phyloP scores from a whole-genome alignment of 192 early-diverging fungal species.

The Linnemannia hyalina region DNA sequence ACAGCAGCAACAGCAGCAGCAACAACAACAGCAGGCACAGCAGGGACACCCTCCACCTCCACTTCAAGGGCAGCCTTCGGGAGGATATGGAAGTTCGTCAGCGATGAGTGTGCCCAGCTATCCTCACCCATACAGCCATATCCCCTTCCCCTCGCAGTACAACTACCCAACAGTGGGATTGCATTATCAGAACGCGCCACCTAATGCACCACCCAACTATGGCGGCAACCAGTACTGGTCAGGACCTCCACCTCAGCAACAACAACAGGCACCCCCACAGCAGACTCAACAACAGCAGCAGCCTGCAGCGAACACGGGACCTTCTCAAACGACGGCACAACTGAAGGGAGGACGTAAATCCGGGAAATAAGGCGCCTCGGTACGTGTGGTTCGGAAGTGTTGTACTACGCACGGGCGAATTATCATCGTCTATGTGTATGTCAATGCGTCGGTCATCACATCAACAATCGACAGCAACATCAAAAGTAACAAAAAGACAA shows the following conservation, averaged over 20 bases:
- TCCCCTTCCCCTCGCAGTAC: conserved; percentile 26
- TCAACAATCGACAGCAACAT: background rate
- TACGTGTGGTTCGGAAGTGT: too few relatives aligned
- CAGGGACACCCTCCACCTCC: conserved; percentile 18
- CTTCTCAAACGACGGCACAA: background rate
- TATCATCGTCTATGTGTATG: too few relatives aligned
- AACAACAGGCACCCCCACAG: background rate
- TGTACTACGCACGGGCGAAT: background rate
- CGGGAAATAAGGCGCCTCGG: background rate
- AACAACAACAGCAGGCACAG: conserved; percentile 6
- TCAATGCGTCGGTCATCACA: too few relatives aligned
- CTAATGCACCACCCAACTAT: background rate
- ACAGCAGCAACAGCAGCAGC: conserved; percentile 17
- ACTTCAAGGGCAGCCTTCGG: background rate
- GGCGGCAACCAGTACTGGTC: conserved; percentile 24
- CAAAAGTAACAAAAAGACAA: background rate
- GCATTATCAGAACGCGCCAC: conserved; percentile 31
- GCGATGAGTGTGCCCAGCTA: conserved; percentile 39
- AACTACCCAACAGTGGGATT: conserved; percentile 24
- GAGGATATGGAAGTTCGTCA: conserved; percentile 46
- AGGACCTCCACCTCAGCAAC: conserved; percentile 22
- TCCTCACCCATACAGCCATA: conserved; percentile 21
- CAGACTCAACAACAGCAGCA: conserved; percentile 5
- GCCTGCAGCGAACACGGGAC: background rate
- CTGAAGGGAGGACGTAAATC: conserved; percentile 1